Conservation (phyloP, 2,329 filamentous ascomycete species). For the Exophiala lecanii-corni region DNA sequence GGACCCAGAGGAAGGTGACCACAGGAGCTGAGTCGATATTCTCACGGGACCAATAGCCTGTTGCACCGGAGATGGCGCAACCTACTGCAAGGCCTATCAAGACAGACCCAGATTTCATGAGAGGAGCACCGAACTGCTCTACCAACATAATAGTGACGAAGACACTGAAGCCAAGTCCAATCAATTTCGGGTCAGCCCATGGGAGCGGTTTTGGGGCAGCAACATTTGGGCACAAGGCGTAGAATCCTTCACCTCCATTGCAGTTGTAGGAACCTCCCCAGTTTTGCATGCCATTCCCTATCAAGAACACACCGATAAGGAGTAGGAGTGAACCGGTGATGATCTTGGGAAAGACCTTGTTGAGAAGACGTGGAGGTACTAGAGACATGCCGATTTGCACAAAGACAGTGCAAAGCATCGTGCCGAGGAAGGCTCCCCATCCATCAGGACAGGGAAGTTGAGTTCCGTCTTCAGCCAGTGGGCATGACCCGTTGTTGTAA, state of each 20-base stretch:
- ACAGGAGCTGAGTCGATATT: constrained; percentile 67
- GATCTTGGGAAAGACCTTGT: constrained; percentile 73
- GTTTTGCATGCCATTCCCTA: constrained; percentile 66
- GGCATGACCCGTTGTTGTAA: constrained; percentile 66
- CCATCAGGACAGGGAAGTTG: constrained; percentile 68
- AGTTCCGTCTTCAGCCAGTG: constrained; percentile 56
- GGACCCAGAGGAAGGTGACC: constrained; percentile 72
- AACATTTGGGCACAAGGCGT: constrained; percentile 61
- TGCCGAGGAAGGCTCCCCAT: constrained; percentile 71
- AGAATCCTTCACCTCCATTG: constrained; percentile 58
- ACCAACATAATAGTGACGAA: constrained; percentile 75
- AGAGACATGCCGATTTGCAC: constrained; percentile 72
- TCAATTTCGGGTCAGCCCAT: constrained; percentile 75
- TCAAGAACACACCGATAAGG: constrained; percentile 69
- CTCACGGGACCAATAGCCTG: constrained; percentile 71
- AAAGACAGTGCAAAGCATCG: constrained; percentile 59
- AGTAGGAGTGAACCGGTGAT: constrained; percentile 67
- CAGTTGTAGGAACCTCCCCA: constrained; percentile 60
- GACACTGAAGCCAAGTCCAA: constrained; percentile 75
- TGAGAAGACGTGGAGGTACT: constrained; percentile 62
- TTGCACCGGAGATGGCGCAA: constrained; percentile 73
- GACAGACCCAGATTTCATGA: constrained; percentile 78
- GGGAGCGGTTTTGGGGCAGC: constrained; percentile 65
- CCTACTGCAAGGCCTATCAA: constrained; percentile 69
- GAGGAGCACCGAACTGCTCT: constrained; percentile 74